These are phyloP conservation scores for Zanthoxylum bungeanum DNA, from an alignment of 345 rosid species.

Conservation along the genomic window DNA sequence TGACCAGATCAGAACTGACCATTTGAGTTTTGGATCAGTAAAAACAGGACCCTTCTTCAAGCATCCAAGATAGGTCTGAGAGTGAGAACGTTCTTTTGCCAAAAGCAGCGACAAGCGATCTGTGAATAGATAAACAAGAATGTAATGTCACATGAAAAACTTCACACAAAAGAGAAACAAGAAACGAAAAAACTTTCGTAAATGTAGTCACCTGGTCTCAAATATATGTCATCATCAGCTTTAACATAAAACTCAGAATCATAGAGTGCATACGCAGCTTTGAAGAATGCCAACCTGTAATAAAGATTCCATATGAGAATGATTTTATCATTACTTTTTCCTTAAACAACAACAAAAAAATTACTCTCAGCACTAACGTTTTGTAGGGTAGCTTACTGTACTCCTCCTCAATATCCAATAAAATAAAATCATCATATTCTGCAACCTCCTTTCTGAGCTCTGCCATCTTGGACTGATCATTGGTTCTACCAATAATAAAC, in stretches of 20 bases:
- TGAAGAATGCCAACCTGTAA: slow-evolving; percentile 80
- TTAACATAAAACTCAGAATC: slow-evolving; percentile 88
- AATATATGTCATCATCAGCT: slow-evolving; percentile 92
- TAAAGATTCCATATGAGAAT: slow-evolving; percentile 6
- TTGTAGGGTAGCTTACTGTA: slow-evolving; percentile 97
- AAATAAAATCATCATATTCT: slow-evolving; percentile 77
- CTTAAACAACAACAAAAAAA: background rate
- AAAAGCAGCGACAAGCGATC: slow-evolving; percentile 78
- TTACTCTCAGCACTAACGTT: slow-evolving; percentile 63
- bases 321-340: background rate
- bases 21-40: slow-evolving; percentile 83
- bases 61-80: slow-evolving; percentile 93
- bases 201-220: slow-evolving; percentile 72
- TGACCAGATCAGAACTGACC: slow-evolving; percentile 39
- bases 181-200: background rate
- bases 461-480: slow-evolving; percentile 52
- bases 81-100: slow-evolving; percentile 76
- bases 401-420: slow-evolving; percentile 91
- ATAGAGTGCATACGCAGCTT: slow-evolving; percentile 77
- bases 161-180: background rate
- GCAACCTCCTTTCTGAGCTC: slow-evolving; percentile 69
- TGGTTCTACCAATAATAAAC: slow-evolving; percentile 74
- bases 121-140: slow-evolving; percentile 22
- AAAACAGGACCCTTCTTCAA: slow-evolving; percentile 89
- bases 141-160: background rate